A percentile compares a stretch with the other conserved stretches of the same genome.
phyloP scores from a whole-genome alignment of 768 basidiomycete species.

The Cystobasidium ongulense region DNA sequence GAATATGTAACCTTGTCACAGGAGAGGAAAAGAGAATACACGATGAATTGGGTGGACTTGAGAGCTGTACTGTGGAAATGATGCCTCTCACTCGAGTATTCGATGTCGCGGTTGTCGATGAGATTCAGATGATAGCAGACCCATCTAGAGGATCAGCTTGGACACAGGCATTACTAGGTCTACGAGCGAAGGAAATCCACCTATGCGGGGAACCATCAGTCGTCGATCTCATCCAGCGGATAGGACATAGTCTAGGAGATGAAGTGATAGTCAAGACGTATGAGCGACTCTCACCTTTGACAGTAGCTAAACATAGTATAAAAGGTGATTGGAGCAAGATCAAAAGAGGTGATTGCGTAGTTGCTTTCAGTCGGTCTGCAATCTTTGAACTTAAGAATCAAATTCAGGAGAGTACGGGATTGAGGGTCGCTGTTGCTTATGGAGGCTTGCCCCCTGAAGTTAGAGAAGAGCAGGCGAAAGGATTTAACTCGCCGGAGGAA shows the following conservation, averaged over 20 bases:
- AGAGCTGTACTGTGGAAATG: slow-evolving; percentile 96
- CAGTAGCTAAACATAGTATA: slow-evolving; percentile 59
- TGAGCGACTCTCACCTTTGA: slow-evolving; percentile 76
- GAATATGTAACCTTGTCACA: slow-evolving; percentile 75
- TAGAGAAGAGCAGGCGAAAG: slow-evolving; percentile 77
- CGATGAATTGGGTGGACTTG: slow-evolving; percentile 52
- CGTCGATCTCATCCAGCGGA: slow-evolving; percentile 62
- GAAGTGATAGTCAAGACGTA: slow-evolving; percentile 72
- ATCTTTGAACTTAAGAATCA: slow-evolving; percentile 70
- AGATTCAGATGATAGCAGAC: slow-evolving; percentile 92
- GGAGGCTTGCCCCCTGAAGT: slow-evolving; percentile 86
- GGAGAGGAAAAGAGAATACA: slow-evolving; percentile 81
- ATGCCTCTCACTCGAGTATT: slow-evolving; percentile 37
- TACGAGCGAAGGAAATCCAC: slow-evolving; percentile 72
- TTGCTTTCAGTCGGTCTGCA: slow-evolving; percentile 65
- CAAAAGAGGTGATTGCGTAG: slow-evolving; percentile 77
- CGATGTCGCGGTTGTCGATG: slow-evolving; percentile 88
- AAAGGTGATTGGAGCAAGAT: slow-evolving; percentile 57
- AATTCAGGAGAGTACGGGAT: slow-evolving; percentile 63
- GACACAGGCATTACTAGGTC: slow-evolving; percentile 70
- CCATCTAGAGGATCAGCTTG: slow-evolving; percentile 67
- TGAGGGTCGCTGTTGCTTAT: slow-evolving; percentile 85
- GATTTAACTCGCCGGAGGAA: slow-evolving; percentile 59
- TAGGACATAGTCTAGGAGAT: slow-evolving; percentile 73
- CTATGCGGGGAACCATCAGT: slow-evolving; percentile 92